A percentile compares a stretch with the other conserved stretches of the same genome.
Evolutionary conservation across 1,139 yeast genomes (phyloP).

Genomic region (Pichia sp.): DNA sequence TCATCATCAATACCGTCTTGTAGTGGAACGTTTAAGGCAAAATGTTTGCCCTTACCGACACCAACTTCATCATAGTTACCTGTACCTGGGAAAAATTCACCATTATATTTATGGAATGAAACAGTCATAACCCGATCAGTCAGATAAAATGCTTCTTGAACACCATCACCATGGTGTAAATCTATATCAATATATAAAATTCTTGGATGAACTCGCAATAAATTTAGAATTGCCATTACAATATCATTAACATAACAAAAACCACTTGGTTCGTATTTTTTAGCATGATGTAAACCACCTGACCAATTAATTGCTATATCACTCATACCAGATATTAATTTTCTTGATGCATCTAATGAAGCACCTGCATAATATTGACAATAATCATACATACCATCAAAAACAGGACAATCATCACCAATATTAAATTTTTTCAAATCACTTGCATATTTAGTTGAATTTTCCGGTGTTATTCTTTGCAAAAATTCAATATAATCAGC

Average conservation of each 20-base stretch:
- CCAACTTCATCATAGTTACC: slow-evolving; percentile 86
- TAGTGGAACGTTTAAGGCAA: slow-evolving; percentile 83
- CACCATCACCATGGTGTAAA: slow-evolving; percentile 98
- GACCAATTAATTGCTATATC: slow-evolving; percentile 97
- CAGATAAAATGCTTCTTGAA: slow-evolving; percentile 94
- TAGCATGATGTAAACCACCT: slow-evolving; percentile 96
- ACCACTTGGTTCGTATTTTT: slow-evolving; percentile 92
- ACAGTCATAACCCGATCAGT: slow-evolving; percentile 97
- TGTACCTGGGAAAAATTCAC: slow-evolving; percentile 95
- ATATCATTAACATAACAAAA: slow-evolving; percentile 90
- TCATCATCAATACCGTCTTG: slow-evolving; percentile 96
- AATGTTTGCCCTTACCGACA: slow-evolving; percentile 78
- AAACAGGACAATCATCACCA: slow-evolving; percentile 96
- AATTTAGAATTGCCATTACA: slow-evolving; percentile 84
- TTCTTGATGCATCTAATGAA: slow-evolving; percentile 94
- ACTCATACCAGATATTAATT: slow-evolving; percentile 86
- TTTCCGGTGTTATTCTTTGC: slow-evolving; percentile 76
- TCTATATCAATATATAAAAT: slow-evolving; percentile 95
- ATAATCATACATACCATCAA: slow-evolving; percentile 92
- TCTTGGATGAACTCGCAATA: slow-evolving; percentile 85
- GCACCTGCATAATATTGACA: slow-evolving; percentile 96
- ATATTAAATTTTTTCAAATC: slow-evolving; percentile 93
- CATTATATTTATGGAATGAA: slow-evolving; percentile 87
- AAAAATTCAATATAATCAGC: slow-evolving; percentile 83
- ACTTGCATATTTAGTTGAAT: slow-evolving; percentile 77